Percentiles rank a stretch among this genome's conserved stretches.
Conservation (phyloP, 768 basidiomycete genomes). For the Tylopilus balloui region DNA sequence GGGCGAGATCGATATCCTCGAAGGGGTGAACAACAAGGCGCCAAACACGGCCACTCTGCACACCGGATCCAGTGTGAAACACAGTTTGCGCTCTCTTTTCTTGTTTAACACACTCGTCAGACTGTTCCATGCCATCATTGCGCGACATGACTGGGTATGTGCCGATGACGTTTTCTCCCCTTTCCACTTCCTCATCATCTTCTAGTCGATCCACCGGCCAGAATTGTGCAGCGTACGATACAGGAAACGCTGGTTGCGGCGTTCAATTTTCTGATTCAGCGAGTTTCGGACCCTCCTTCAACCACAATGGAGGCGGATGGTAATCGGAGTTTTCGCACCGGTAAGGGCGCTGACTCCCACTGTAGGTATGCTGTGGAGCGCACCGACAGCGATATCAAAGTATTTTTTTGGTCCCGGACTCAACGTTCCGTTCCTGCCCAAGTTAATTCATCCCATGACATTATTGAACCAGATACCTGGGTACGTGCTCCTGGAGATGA, state of each 20-base stretch:
- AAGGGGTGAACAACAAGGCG: conserved; percentile 40
- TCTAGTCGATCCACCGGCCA: conserved; percentile 6
- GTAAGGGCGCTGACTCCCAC: not conserved
- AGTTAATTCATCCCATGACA: conserved; percentile 11
- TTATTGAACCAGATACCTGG: conserved; percentile 29
- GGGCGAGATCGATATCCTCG: conserved; percentile 47
- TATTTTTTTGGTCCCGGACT: conserved; percentile 44
- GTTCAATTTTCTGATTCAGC: conserved; percentile 13
- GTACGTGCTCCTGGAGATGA: conserved; percentile 15
- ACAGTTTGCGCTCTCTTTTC: not conserved
- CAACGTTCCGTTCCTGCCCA: conserved; percentile 23
- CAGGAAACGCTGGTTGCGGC: conserved; percentile 21
- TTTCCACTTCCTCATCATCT: not conserved
- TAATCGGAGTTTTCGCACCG: not conserved
- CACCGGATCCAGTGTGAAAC: conserved; percentile 23
- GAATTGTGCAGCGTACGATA: conserved; percentile 23
- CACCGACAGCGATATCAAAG: conserved; percentile 31
- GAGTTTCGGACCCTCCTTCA: conserved; percentile 28
- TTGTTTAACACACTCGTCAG: conserved; percentile 5
- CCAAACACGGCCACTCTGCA: conserved; percentile 34
- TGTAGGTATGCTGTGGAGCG: conserved; percentile 42
- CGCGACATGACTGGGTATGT: conserved; percentile 22
- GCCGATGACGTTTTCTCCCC: not conserved
- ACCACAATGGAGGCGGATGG: conserved; percentile 37
- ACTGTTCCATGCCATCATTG: conserved; percentile 18